These are phyloP conservation scores for Trypanosoma scelopori DNA, from an alignment of 208 protist genomes.

Conservation along the genomic window DNA sequence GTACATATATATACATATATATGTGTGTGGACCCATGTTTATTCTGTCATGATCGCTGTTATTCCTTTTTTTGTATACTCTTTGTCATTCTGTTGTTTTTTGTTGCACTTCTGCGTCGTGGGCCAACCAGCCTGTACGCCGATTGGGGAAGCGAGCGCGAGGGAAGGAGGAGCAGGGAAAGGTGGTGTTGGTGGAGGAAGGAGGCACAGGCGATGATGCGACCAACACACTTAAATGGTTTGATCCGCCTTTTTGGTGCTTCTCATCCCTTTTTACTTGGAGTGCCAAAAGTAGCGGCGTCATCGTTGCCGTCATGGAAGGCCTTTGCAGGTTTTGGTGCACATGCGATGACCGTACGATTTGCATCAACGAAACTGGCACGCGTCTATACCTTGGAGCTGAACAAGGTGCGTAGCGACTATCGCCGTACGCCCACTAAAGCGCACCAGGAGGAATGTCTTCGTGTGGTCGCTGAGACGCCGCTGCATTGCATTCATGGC, in stretches of 20 bases:
- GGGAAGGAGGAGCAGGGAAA: neutral
- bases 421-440: conserved; percentile 22
- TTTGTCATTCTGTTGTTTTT: too few species aligned
- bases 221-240: conserved; percentile 2
- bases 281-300: neutral
- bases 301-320: neutral
- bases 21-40: too few species aligned
- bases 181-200: too few species aligned
- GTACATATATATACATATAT: neutral
- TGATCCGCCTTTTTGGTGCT: neutral
- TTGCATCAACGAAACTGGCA: conserved; percentile 24
- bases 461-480: conserved; percentile 15
- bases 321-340: neutral
- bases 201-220: neutral
- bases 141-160: neutral
- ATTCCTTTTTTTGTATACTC: conserved; percentile 1
- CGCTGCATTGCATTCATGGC: conserved; percentile 34
- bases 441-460: conserved; percentile 32
- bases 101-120: neutral
- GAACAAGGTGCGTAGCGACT: conserved; percentile 24
- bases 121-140: too few species aligned
- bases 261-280: neutral
- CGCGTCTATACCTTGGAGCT: conserved; percentile 31
- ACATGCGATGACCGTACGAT: neutral
- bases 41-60: neutral